phyloP scores from a whole-genome alignment of 2,329 filamentous ascomycete genomes.

The Metarhizium album region DNA sequence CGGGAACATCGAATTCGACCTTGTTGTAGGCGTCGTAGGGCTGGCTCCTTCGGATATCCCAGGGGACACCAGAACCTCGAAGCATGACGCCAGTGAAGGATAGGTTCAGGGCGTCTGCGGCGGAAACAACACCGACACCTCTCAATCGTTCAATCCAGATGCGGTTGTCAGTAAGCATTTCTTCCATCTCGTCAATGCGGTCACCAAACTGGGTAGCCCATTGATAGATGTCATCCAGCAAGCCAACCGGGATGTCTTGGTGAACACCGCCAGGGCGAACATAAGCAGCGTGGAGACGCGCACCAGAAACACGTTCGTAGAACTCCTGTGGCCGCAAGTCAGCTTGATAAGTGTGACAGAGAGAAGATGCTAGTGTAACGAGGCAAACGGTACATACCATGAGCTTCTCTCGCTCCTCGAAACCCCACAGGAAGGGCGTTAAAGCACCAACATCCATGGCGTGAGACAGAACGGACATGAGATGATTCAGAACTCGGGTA shows the following conservation, averaged over 20 bases:
- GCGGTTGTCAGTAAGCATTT: constrained; percentile 97
- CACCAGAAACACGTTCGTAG: constrained; percentile 97
- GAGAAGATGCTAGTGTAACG: neutral
- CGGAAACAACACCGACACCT: constrained; percentile 82
- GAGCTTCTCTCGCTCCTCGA: constrained; percentile 98
- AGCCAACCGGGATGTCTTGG: constrained; percentile 85
- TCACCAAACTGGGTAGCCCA: constrained; percentile 99
- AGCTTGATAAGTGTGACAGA: neutral
- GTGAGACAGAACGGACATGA: constrained; percentile 96
- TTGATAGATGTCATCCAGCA: constrained; percentile 98
- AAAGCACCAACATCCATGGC: constrained; percentile 98
- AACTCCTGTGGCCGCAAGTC: constrained; percentile 62
- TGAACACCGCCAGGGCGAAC: constrained; percentile 93
- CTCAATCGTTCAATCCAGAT: constrained; percentile 96
- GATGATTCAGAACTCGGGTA: constrained; percentile 87
- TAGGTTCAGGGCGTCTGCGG: constrained; percentile 91
- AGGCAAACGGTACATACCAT: constrained; percentile 56
- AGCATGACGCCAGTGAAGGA: constrained; percentile 97
- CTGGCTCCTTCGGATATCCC: constrained; percentile 92
- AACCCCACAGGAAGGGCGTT: constrained; percentile 98
- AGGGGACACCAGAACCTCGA: constrained; percentile 88
- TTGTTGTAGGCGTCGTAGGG: constrained; percentile 97
- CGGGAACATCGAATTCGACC: constrained; percentile 96
- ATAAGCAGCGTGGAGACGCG: constrained; percentile 93
- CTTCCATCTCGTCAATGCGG: constrained; percentile 96